These are phyloP conservation scores for Podospora didyma DNA, from an alignment of 495 filamentous ascomycete genomes.

Conservation along the genomic window DNA sequence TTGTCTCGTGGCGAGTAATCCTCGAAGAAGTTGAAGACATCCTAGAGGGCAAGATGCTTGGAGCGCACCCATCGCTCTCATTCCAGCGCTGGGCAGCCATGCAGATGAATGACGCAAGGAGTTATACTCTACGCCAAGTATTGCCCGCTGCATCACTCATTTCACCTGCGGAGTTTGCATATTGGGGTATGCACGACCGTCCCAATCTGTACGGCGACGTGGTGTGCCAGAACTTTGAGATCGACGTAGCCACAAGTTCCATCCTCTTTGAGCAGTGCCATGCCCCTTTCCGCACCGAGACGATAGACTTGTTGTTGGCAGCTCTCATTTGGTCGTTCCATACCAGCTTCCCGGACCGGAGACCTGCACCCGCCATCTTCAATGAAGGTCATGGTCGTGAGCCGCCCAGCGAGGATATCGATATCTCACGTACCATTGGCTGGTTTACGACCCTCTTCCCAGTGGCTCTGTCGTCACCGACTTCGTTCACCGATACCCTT, in stretches of 20 bases:
- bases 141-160: constrained; percentile 1
- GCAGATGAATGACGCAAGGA: constrained; percentile 6
- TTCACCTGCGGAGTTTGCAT: constrained; percentile 14
- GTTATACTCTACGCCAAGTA: neutral
- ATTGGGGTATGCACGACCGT: constrained; percentile 27
- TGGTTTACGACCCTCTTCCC: constrained; percentile 30
- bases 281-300: constrained; percentile 25
- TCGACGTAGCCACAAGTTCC: constrained; percentile 13
- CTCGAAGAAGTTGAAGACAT: constrained; percentile 56
- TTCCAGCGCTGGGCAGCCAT: constrained; percentile 52
- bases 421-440: constrained; percentile 24
- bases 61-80: constrained; percentile 30
- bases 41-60: constrained; percentile 27
- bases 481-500: constrained; percentile 14
- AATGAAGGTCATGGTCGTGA: constrained; percentile 33
- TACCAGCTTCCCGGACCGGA: constrained; percentile 36
- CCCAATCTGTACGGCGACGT: constrained; percentile 27
- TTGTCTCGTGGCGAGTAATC: constrained; percentile 60
- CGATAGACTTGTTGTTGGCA: constrained; percentile 32
- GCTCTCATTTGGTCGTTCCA: constrained; percentile 30
- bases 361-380: constrained; percentile 43
- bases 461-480: constrained; percentile 6
- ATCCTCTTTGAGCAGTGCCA: constrained; percentile 21
- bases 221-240: constrained; percentile 14
- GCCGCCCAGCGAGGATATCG: constrained; percentile 9